A percentile compares a stretch with the other conserved stretches of the same genome.
Conservation (phyloP, 192 early-diverging fungal species). For the Umbelopsis sp. region DNA sequence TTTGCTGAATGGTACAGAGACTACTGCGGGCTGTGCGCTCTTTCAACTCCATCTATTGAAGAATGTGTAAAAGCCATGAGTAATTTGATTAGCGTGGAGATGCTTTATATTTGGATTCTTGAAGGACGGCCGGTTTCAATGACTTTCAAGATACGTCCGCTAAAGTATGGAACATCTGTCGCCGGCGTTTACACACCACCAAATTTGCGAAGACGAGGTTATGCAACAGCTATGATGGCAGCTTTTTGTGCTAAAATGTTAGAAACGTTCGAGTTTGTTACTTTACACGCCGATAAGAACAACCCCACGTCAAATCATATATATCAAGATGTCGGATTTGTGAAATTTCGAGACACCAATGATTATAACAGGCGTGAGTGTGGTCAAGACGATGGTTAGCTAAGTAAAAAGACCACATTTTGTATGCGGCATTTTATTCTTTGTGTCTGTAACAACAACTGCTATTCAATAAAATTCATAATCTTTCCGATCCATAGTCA, state of each 20-base stretch:
- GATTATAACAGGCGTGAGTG: not conserved
- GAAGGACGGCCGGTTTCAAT: not conserved
- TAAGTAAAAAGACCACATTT: no score
- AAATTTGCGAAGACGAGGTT: slow-evolving; percentile 3
- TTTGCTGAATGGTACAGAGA: slow-evolving; percentile 2
- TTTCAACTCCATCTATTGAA: not conserved
- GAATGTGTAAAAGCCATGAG: not conserved
- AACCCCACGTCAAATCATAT: slow-evolving; percentile 9
- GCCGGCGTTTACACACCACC: slow-evolving; percentile 15
- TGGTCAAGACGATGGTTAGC: no score
- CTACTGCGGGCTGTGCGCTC: not conserved
- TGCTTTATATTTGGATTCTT: not conserved
- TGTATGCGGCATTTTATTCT: no score
- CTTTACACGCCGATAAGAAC: not conserved
- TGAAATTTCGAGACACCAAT: not conserved
- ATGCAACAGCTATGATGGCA: not conserved
- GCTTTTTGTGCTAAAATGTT: not conserved
- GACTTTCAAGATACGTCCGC: not conserved
- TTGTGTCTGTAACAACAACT: no score
- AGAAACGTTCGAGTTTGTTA: not conserved
- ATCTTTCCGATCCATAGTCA: no score
- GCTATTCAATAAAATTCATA: no score
- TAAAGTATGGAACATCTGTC: slow-evolving; percentile 11
- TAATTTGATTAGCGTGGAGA: not conserved
- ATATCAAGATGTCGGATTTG: not conserved